phyloP scores from a whole-genome alignment of 768 basidiomycete genomes.

The Tylopilus vinaceipallidus region DNA sequence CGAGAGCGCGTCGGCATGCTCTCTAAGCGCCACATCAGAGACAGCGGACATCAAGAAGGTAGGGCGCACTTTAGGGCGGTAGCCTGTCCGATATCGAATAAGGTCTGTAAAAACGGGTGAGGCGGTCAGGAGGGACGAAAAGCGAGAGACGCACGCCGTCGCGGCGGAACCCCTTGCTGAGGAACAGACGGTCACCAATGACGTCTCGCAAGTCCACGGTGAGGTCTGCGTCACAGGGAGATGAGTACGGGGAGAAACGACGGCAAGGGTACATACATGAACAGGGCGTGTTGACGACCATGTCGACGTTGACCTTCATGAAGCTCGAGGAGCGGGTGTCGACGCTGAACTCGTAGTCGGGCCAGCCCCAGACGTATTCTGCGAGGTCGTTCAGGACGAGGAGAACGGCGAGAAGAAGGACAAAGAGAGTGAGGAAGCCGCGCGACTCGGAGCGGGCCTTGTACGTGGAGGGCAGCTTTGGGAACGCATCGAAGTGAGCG shows the following conservation, averaged over 20 bases:
- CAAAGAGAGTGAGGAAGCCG: conserved; percentile 77
- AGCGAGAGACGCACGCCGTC: conserved; percentile 64
- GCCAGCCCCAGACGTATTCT: conserved; percentile 94
- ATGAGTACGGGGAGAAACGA: not conserved
- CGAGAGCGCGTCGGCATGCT: conserved; percentile 64
- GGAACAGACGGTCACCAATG: conserved; percentile 86
- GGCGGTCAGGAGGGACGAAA: not conserved
- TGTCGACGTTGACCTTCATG: conserved; percentile 87
- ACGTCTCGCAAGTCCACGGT: conserved; percentile 90
- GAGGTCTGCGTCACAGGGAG: conserved; percentile 49
- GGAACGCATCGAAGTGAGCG: conserved; percentile 81
- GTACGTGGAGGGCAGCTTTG: conserved; percentile 81
- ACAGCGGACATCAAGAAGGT: too few relatives aligned
- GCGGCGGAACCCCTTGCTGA: conserved; percentile 75
- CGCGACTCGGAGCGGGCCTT: conserved; percentile 75
- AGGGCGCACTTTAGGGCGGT: conserved; percentile 56
- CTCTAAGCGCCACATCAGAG: conserved; percentile 35
- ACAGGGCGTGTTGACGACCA: conserved; percentile 93
- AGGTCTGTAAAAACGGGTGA: conserved; percentile 43
- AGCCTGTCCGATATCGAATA: conserved; percentile 82
- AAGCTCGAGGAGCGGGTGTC: conserved; percentile 59
- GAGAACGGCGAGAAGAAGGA: conserved; percentile 62
- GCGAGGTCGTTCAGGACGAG: conserved; percentile 85
- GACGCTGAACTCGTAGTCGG: conserved; percentile 85
- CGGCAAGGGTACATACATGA: conserved; percentile 60